These are phyloP conservation scores for Penicillium sp. DNA, from an alignment of 2,329 filamentous ascomycete species.

Conservation along the genomic window DNA sequence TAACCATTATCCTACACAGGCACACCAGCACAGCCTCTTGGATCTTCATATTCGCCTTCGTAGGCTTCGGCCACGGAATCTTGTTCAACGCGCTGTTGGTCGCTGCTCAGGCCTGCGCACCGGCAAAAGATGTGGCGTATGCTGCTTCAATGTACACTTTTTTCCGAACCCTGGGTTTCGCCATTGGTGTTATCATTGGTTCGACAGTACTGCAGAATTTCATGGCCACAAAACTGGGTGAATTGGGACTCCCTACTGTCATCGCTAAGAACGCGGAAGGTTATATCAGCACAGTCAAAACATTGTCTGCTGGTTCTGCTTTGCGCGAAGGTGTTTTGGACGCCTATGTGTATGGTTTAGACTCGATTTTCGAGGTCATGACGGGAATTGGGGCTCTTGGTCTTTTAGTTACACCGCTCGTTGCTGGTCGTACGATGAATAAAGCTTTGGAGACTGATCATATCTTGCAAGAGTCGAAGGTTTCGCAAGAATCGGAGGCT, in stretches of 20 bases:
- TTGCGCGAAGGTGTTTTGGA: neutral
- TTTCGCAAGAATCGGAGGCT: no score
- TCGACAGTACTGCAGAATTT: neutral
- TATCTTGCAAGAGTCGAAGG: neutral
- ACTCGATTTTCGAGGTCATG: slow-evolving; percentile 1
- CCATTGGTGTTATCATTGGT: neutral
- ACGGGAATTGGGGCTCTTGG: slow-evolving; percentile 6
- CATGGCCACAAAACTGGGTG: neutral
- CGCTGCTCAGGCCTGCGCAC: neutral
- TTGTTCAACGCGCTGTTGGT: neutral
- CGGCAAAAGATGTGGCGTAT: neutral
- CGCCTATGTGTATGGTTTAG: slow-evolving; percentile 6
- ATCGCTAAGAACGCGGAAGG: slow-evolving; percentile 2
- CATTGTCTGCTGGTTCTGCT: neutral
- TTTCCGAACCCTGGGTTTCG: neutral
- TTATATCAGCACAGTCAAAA: neutral
- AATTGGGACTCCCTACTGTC: neutral
- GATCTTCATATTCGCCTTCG: slow-evolving; percentile 1
- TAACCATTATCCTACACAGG: neutral
- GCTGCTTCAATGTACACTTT: neutral
- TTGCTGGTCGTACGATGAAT: slow-evolving; percentile 5
- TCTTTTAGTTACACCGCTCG: neutral
- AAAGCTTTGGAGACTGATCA: slow-evolving; percentile 8
- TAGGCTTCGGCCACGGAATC: neutral
- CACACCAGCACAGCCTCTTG: neutral